Evolutionary conservation across 1,139 yeast genomes (phyloP).

Genomic region (Lodderomyces oxycetoniae): DNA sequence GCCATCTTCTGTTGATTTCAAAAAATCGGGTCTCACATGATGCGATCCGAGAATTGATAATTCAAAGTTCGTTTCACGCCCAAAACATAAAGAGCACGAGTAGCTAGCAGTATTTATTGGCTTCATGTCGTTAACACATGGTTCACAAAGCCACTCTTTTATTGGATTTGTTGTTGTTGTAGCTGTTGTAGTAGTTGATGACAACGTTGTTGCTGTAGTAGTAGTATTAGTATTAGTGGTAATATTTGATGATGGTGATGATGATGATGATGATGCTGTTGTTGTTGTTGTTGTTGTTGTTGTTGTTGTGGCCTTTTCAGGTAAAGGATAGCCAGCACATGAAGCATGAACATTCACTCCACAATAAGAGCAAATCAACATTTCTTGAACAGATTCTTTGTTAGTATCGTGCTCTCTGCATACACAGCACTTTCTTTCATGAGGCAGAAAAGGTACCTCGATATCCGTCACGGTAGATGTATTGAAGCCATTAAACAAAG

Average conservation of each 20-base stretch:
- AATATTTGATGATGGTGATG: conserved; percentile 2
- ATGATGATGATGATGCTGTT: too few relatives aligned
- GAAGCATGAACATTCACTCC: conserved; percentile 65
- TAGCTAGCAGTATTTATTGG: conserved; percentile 58
- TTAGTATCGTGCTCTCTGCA: conserved; percentile 44
- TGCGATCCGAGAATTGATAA: conserved; percentile 39
- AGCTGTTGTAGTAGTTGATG: too few relatives aligned
- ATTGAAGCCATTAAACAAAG: background rate
- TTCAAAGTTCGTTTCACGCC: conserved; percentile 46
- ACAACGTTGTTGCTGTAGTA: too few relatives aligned
- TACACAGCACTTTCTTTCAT: conserved; percentile 48
- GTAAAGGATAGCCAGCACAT: conserved; percentile 57
- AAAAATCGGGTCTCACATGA: conserved; percentile 53
- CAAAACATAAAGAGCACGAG: conserved; percentile 63
- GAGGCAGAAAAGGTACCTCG: conserved; percentile 11
- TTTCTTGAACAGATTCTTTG: conserved; percentile 20
- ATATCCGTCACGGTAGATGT: conserved; percentile 8
- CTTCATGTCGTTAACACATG: conserved; percentile 66
- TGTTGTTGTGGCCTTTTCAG: conserved; percentile 15
- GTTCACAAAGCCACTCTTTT: conserved; percentile 74
- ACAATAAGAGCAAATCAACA: conserved; percentile 62
- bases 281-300: too few relatives aligned
- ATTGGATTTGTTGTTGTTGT: too few relatives aligned
- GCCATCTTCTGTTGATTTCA: conserved; percentile 73
- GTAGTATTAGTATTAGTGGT: conserved; percentile 10